phyloP scores from a whole-genome alignment of 2,329 filamentous ascomycete species.

The Cyanodermella asteris region DNA sequence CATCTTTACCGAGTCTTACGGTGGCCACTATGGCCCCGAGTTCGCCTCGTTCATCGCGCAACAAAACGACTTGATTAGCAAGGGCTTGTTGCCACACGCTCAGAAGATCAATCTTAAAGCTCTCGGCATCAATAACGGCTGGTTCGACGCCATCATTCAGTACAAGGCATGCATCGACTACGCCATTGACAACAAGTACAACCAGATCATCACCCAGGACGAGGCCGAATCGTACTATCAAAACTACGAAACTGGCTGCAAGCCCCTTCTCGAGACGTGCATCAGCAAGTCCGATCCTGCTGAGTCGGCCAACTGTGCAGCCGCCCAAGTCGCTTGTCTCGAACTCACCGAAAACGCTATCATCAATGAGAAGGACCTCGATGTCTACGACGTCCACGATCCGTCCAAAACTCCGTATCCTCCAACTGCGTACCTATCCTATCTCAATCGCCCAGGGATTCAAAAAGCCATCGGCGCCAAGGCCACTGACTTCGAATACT shows the following conservation, averaged over 20 bases:
- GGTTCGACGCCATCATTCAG: conserved; percentile 26
- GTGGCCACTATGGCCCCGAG: conserved; percentile 16
- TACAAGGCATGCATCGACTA: conserved; percentile 23
- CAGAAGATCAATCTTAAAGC: conserved; percentile 29
- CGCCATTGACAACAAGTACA: conserved; percentile 25
- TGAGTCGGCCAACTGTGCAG: conserved; percentile 14
- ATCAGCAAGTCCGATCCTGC: conserved; percentile 17
- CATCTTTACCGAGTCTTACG: conserved; percentile 17
- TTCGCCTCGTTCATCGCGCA: conserved; percentile 16
- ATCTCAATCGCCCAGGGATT: conserved; percentile 18
- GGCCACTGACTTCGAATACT: conserved; percentile 20
- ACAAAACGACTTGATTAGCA: conserved; percentile 17
- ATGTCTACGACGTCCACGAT: conserved; percentile 26
- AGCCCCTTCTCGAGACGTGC: conserved; percentile 14
- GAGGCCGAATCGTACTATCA: conserved; percentile 13
- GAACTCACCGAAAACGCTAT: conserved; percentile 17
- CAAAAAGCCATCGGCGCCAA: conserved; percentile 24
- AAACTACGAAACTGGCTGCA: too few relatives aligned
- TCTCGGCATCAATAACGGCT: conserved; percentile 35
- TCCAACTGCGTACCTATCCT: conserved; percentile 20
- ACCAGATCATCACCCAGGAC: conserved; percentile 17
- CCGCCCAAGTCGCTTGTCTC: conserved; percentile 16
- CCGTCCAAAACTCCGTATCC: conserved; percentile 17
- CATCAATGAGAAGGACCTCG: conserved; percentile 14
- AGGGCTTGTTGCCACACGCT: too few relatives aligned